Evolutionary conservation across 2,329 filamentous ascomycete genomes (phyloP).

Genomic region (Colletotrichum abscissum): DNA sequence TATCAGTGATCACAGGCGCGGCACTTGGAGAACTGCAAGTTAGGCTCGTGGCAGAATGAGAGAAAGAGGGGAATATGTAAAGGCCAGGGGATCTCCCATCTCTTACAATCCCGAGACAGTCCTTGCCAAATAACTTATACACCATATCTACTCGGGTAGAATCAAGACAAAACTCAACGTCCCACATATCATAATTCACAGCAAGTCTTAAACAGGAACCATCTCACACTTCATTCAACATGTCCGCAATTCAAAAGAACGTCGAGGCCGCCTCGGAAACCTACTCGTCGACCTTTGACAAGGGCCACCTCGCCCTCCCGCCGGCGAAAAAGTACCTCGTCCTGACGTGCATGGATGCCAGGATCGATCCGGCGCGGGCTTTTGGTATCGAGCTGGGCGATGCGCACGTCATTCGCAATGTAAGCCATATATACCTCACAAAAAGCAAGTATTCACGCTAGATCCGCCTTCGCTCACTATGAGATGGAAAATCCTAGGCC

Average conservation of each 20-base stretch:
- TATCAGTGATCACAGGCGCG: not conserved
- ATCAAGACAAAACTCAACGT: not conserved
- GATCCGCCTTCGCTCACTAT: too few relatives aligned
- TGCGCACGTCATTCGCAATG: constrained; percentile 82
- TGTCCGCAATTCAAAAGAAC: constrained; percentile 34
- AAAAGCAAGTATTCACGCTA: too few relatives aligned
- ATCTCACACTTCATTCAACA: not conserved
- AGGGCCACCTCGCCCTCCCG: constrained; percentile 74
- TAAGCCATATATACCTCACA: constrained; percentile 6
- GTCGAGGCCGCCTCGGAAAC: constrained; percentile 33
- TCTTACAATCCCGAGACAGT: not conserved
- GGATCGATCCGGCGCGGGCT: constrained; percentile 74
- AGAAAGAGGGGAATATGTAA: constrained; percentile 7
- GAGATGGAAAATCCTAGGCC: constrained; percentile 49
- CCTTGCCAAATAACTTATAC: not conserved
- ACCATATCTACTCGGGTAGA: not conserved
- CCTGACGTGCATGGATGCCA: constrained; percentile 86
- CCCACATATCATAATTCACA: not conserved
- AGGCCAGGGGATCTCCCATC: not conserved
- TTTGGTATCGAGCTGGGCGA: constrained; percentile 80
- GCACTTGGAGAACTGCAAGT: not conserved
- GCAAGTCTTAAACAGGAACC: not conserved
- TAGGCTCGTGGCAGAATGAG: constrained; percentile 1
- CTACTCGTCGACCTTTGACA: constrained; percentile 60
- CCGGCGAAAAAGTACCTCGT: constrained; percentile 74